Conservation (phyloP, 257 asterid species). For the Scutellaria baicalensis region DNA sequence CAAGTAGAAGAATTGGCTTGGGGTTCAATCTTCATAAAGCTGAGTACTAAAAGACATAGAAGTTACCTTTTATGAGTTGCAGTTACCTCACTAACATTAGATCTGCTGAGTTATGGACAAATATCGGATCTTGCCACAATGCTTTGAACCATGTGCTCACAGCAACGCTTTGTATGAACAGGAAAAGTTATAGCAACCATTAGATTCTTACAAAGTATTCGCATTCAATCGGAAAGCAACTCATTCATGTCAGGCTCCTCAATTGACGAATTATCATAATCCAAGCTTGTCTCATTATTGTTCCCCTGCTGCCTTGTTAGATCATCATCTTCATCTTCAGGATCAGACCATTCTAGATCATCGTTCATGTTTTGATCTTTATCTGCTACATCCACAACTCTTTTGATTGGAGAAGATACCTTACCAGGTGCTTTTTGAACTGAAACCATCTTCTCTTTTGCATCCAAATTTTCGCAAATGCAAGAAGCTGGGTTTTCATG, state of each 20-base stretch:
- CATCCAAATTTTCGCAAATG: conserved; percentile 73
- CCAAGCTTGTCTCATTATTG: conserved; percentile 50
- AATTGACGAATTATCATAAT: conserved; percentile 38
- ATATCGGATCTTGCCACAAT: background rate
- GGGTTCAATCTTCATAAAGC: conserved; percentile 9
- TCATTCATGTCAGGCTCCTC: conserved; percentile 84
- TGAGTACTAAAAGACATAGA: conserved; percentile 1
- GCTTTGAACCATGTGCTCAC: conserved; percentile 9
- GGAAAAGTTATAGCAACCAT: background rate
- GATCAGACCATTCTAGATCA: conserved; percentile 72
- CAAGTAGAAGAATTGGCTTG: background rate
- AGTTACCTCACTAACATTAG: too few relatives aligned
- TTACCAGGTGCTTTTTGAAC: conserved; percentile 22
- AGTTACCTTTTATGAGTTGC: background rate
- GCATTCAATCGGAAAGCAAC: conserved; percentile 68
- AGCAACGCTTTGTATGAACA: background rate
- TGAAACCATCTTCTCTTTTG: conserved; percentile 27
- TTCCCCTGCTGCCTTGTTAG: conserved; percentile 25
- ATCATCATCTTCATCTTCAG: conserved; percentile 79
- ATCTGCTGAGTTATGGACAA: too few relatives aligned
- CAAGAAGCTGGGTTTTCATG: conserved; percentile 91
- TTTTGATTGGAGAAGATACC: conserved; percentile 25
- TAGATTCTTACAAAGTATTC: background rate
- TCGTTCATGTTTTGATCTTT: conserved; percentile 43
- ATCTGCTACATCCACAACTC: conserved; percentile 19